Evolutionary conservation across 2,329 filamentous ascomycete genomes (phyloP).

Genomic region (Penicillium sp.): DNA sequence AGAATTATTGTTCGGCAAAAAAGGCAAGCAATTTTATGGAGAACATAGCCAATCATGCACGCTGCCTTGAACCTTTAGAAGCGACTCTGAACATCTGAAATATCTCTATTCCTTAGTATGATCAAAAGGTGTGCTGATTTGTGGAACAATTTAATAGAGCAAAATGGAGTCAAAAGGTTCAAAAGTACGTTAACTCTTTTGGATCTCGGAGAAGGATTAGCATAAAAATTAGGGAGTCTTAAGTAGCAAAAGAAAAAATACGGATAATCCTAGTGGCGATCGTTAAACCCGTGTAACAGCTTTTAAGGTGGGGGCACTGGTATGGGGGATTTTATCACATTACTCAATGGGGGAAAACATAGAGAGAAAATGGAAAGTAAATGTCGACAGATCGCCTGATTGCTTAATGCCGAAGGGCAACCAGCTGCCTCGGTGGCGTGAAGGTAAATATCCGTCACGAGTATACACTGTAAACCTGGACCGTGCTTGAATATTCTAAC

Average conservation of each 20-base stretch:
- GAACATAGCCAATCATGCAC: slow-evolving; percentile 15
- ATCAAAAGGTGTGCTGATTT: slow-evolving; percentile 1
- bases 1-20: not conserved
- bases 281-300: too few relatives aligned
- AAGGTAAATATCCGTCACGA: slow-evolving; percentile 5
- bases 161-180: too few relatives aligned
- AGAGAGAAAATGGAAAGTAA: too few relatives aligned
- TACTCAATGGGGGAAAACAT: too few relatives aligned
- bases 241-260: too few relatives aligned
- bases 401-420: not conserved
- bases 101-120: not conserved
- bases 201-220: too few relatives aligned
- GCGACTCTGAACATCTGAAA: not conserved
- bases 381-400: slow-evolving; percentile 3
- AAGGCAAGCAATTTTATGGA: slow-evolving; percentile 6
- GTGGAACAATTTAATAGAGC: slow-evolving; percentile 11
- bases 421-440: slow-evolving; percentile 7
- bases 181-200: too few relatives aligned
- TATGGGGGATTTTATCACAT: too few relatives aligned
- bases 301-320: too few relatives aligned
- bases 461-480: not conserved
- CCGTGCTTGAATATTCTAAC: not conserved
- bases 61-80: not conserved
- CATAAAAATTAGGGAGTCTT: too few relatives aligned
- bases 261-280: too few relatives aligned